Evolutionary conservation across 106 monocot genomes (phyloP), one percentile per base, ranked within the genome.

Genomic region (Dendrobium nobile): DNA sequence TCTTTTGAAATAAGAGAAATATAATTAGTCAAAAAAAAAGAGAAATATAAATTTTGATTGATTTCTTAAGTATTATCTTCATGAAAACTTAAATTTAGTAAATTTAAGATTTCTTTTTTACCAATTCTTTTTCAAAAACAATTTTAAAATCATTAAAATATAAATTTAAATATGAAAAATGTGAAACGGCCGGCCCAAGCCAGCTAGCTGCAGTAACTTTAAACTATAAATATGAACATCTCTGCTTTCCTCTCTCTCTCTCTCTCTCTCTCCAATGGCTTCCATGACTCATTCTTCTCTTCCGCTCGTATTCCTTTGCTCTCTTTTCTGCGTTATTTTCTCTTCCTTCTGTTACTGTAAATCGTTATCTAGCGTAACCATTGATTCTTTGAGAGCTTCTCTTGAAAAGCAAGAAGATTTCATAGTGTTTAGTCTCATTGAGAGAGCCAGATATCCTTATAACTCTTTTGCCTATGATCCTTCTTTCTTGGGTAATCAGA

Each of bases 401-500:
- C 84, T 96, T 3, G 80, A 79, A 10, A 67, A 91, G 42, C 83
- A 85, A 77, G 95, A 96, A 73, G 95, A 96, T 40, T 85, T 88
- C 19, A 91, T 96, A 18, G 89, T 96, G 37, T 91, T 91, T 73
- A 73, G 81, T 42, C 89, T 96, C 78, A 85, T 96, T 19, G 92
- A 91, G 88, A 83, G 93, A 80, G 86, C 92, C 5, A 87, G 42
- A 72, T 83, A 80, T 79, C 85, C 86, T 0, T 28, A 4, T 78
- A 96, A 96, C 59, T 24, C 82, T 10, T 81, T 76, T 0, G 80
- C 81, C 1, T 96, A 96, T 56, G 72, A 77, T 27, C 72, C 84
- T 75, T 83, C 75, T 4, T 77, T 56, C 28, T 4, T 79, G 24
- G 61, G 27, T 7, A 18, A 6, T 18, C 10, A 22, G 1, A 20